A percentile compares a stretch with the other conserved stretches of the same genome.
These are phyloP conservation scores for Termitomyces sp. DNA, from an alignment of 768 basidiomycete species.

Conservation along the genomic window DNA sequence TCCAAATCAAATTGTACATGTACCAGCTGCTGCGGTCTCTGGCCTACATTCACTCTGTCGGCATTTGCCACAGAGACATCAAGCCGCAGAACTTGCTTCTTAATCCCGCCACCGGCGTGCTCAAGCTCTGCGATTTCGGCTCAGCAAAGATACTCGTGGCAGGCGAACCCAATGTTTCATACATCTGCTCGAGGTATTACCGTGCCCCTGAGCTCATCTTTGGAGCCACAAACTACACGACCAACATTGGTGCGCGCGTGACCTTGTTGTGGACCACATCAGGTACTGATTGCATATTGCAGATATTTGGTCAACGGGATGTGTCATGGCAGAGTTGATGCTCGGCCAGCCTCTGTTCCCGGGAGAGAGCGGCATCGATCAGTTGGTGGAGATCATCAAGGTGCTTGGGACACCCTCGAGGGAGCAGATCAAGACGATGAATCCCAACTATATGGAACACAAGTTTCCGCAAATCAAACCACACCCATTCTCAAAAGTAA, in stretches of 20 bases:
- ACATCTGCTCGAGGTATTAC: constrained; percentile 99
- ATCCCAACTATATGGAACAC: constrained; percentile 99
- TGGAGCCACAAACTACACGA: constrained; percentile 99
- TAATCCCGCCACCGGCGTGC: constrained; percentile 93
- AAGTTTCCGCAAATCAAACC: constrained; percentile 99
- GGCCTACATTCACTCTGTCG: constrained; percentile 98
- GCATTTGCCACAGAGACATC: constrained; percentile 99
- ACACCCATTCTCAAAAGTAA: constrained; percentile 96
- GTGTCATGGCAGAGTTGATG: constrained; percentile 99
- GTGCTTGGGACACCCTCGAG: constrained; percentile 97
- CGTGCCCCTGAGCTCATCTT: constrained; percentile 99
- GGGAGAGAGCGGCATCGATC: constrained; percentile 98
- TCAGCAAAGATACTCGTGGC: constrained; percentile 98
- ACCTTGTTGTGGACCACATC: background rate
- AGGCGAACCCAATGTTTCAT: constrained; percentile 98
- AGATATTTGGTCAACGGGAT: constrained; percentile 99
- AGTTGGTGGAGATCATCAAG: constrained; percentile 99
- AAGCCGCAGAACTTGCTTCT: constrained; percentile 98
- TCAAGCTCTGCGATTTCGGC: constrained; percentile 99
- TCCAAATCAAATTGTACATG: constrained; percentile 99
- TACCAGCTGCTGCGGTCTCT: constrained; percentile 97
- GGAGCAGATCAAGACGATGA: constrained; percentile 99
- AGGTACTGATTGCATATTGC: constrained; percentile 3
- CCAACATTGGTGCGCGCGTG: constrained; percentile 82
- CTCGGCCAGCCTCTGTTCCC: constrained; percentile 98